Base-by-base conservation (phyloP, 2,329 filamentous ascomycete genomes). In the Neospermospora avenae region DNA sequence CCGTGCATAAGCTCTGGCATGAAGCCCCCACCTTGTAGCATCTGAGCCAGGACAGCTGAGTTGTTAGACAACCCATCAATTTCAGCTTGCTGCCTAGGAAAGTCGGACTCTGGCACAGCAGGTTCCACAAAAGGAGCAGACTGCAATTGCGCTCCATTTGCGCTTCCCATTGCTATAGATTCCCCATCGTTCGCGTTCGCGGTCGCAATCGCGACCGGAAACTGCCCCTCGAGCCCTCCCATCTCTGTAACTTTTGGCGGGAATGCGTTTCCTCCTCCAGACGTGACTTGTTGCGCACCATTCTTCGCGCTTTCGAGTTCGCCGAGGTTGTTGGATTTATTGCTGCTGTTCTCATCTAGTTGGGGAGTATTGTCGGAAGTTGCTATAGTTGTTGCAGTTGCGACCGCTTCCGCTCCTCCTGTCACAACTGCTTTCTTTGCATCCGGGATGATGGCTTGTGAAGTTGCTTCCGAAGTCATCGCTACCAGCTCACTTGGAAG, bases 381-480 rank as follows among this genome's bases (percentile, higher is more conserved):
- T 57, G 39, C 56, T 20, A 56, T 22, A 52, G 22, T 42, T 22
- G 34, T 25, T 52, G 57, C 8, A 41, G 49, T 65, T 61, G 54
- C 52, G n/a, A 56, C 31, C 31, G 49, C 34, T 49, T 55, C 13
- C 7, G 25, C 41, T 16, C 22, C 11, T 13, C 13, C n/a, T 37
- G 25, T 6, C 25, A 20, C 51, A 11, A 25, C 35, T 6, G 6
- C 20, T 10, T 46, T n/a, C n/a, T n/a, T n/a, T n/a, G n/a, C n/a
- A n/a, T n/a, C n/a, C 11, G 31, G 54, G 42, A n/a, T n/a, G n/a
- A n/a, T n/a, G n/a, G n/a, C n/a, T n/a, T n/a, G n/a, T n/a, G n/a
- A n/a, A 31, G 44, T 55, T 66, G 63, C 68, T 67, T 69, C 48
- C 71, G 71, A 73, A 68, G 70, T 73, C 71, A 73, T 73, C 70